These are phyloP conservation scores for Entomortierella beljakovae DNA, from an alignment of 192 early-diverging fungal species.

Conservation along the genomic window DNA sequence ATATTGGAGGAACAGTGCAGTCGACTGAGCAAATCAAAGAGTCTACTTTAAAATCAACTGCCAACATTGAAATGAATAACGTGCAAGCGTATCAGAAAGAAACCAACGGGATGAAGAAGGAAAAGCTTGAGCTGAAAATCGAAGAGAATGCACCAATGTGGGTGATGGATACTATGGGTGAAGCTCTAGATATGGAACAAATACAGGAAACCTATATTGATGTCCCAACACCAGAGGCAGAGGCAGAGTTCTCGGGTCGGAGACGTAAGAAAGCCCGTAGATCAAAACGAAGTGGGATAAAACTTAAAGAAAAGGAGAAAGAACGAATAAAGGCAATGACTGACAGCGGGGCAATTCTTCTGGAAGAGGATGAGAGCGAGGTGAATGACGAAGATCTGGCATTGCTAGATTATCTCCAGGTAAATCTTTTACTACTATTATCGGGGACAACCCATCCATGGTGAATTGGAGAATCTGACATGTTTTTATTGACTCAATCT, in stretches of 20 bases:
- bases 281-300: conserved; percentile 21
- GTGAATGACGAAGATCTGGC: conserved; percentile 28
- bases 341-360: background rate
- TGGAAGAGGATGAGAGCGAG: conserved; percentile 18
- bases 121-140: background rate
- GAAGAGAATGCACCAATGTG: background rate
- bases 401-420: conserved; percentile 29
- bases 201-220: conserved; percentile 20
- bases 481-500: background rate
- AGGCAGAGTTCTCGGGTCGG: background rate
- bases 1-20: background rate
- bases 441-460: background rate
- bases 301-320: conserved; percentile 14
- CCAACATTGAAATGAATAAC: background rate
- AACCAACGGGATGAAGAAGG: background rate
- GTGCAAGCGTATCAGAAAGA: background rate
- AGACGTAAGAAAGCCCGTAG: conserved; percentile 13
- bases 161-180: conserved; percentile 14
- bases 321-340: background rate
- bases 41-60: background rate
- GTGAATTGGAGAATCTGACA: background rate
- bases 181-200: background rate
- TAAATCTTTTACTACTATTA: background rate
- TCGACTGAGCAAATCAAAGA: background rate
- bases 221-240: conserved; percentile 1